Conservation (phyloP, 345 rosid species). For the Nephelium lappaceum region DNA sequence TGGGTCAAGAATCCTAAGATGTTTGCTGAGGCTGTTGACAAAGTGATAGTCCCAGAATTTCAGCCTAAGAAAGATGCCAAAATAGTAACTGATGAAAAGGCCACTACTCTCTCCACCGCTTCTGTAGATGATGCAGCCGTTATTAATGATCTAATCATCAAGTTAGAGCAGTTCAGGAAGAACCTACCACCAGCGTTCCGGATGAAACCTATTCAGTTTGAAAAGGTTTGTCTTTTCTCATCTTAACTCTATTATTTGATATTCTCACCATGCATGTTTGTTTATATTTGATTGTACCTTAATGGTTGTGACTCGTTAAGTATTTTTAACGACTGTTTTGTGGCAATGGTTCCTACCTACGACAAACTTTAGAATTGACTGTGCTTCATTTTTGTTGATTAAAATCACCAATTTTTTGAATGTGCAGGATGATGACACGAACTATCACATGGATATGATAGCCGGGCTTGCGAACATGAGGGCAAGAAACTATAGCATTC, state of each 20-base stretch:
- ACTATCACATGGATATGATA: conserved; percentile 98
- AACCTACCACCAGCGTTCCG: conserved; percentile 59
- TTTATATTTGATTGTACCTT: background rate
- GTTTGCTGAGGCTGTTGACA: conserved; percentile 73
- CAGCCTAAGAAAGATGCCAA: conserved; percentile 80
- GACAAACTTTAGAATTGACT: no score
- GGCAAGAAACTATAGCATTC: conserved; percentile 95
- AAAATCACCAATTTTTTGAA: background rate
- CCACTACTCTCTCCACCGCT: conserved; percentile 69
- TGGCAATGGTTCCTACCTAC: background rate
- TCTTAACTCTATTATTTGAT: background rate
- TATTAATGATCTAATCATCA: conserved; percentile 64
- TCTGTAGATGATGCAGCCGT: conserved; percentile 85
- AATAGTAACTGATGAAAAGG: conserved; percentile 93
- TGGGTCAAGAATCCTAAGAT: conserved; percentile 67
- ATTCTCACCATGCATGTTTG: background rate
- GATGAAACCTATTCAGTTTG: conserved; percentile 96
- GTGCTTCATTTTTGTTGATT: no score
- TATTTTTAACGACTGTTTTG: background rate
- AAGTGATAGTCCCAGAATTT: conserved; percentile 84
- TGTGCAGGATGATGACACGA: conserved; percentile 91
- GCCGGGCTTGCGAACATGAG: conserved; percentile 99
- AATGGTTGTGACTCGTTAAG: background rate
- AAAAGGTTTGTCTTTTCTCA: conserved; percentile 64
- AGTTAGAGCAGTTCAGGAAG: conserved; percentile 66